Base-by-base conservation (phyloP, 2,329 filamentous ascomycete species). In the Macrophomina phaseolina region DNA sequence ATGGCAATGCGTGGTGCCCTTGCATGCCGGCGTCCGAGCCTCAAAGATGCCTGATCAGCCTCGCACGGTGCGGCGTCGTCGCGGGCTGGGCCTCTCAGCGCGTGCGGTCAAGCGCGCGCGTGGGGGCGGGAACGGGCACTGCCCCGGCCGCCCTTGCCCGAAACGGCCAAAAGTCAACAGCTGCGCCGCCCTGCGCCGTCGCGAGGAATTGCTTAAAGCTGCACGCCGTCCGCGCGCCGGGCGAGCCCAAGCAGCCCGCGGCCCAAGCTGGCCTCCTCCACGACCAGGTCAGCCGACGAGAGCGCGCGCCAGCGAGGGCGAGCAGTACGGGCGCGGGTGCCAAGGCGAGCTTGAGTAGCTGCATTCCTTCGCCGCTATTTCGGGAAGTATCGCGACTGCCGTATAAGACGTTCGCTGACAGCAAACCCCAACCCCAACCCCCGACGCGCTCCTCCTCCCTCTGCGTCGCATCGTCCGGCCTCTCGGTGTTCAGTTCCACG, bases 351-450 rank as follows among this genome's bases (percentile, higher is more conserved):
- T 12, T 9, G 38, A n/a, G 55, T 34, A 32, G 16, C 52, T n/a
- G 23, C 55, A 60, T 45, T 60, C 55, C 55, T 60, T 32, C 23
- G 40, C 28, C 11, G 7, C 40, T 60, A 60, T 60, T 60, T 46
- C 38, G 38, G 55, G 55, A 60, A 46, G 55, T 23, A 38, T 55
- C 51, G 51, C 32, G n/a, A 34, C 51, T 11, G 23, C 30, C 51
- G 51, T 36, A 40, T 40, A 55, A 55, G 34, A 40, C 32, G 2
- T 40, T 16, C 52, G 52, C 52, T 55, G 49, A 52, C 49, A 52
- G 28, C 28, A 52, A 18, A 23, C 23, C 3, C 23, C 23, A 23
- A 23, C 23, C n/a, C 1, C 42, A 45, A 14, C 42, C 11, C 42
- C 5, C 42, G 16, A 9, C 7, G 16, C 16, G 16, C 42, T 14